These are phyloP conservation scores for Sporopachydermia lactativora DNA, from an alignment of 805 yeast genomes.

Conservation along the genomic window DNA sequence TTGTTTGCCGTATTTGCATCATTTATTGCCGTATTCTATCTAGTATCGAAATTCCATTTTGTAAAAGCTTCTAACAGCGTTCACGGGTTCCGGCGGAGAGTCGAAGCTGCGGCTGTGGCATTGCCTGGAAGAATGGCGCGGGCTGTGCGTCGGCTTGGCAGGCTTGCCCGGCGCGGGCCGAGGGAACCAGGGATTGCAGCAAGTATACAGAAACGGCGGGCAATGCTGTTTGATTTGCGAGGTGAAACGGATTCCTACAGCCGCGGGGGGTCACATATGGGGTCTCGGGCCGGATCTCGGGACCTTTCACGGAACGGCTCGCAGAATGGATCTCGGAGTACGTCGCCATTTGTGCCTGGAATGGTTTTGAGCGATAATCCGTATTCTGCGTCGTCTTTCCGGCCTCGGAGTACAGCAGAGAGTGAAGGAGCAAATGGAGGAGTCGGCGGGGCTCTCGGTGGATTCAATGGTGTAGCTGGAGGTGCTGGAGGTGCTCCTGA, in stretches of 20 bases:
- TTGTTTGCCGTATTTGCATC: not conserved
- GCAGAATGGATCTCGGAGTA: too few species aligned
- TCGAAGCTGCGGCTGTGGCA: too few species aligned
- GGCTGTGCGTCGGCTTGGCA: too few species aligned
- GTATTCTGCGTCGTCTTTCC: not conserved
- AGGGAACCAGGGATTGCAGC: not conserved
- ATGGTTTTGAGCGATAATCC: not conserved
- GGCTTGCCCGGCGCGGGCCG: too few species aligned
- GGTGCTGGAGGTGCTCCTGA: not conserved
- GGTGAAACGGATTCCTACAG: not conserved
- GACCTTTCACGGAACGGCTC: too few species aligned
- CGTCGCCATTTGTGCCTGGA: too few species aligned
- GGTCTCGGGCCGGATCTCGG: too few species aligned
- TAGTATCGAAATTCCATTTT: conserved; percentile 1
- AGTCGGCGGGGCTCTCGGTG: not conserved
- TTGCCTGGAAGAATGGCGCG: not conserved
- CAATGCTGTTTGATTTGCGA: not conserved
- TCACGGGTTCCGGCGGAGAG: not conserved
- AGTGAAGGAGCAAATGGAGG: not conserved
- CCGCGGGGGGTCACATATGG: not conserved
- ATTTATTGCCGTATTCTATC: not conserved
- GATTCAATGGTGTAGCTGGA: not conserved
- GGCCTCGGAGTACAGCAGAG: not conserved
- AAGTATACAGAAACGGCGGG: not conserved
- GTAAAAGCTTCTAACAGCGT: not conserved